Conservation (phyloP, 169 alveolate genomes). For the Cryptosporidium parvum region DNA sequence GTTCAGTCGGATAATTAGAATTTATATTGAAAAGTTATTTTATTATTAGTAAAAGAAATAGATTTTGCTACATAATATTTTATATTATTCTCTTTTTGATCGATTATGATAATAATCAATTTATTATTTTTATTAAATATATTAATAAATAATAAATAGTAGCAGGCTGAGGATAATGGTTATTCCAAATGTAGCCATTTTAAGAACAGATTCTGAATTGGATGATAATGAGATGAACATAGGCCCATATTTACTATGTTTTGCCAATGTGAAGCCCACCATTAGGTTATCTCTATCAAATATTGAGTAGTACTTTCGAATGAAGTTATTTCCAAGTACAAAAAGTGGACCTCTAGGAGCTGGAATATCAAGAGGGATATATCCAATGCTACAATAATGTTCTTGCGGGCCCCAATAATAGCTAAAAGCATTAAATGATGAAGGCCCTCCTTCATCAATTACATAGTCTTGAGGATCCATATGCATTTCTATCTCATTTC, state of each 20-base stretch:
- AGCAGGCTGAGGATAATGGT: background rate
- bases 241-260: conserved; percentile 78
- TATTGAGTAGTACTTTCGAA: conserved; percentile 85
- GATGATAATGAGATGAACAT: conserved; percentile 46
- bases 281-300: conserved; percentile 86
- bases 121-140: background rate
- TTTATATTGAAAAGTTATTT: background rate
- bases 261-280: conserved; percentile 85
- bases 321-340: conserved; percentile 85
- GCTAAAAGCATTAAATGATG: conserved; percentile 61
- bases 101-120: background rate
- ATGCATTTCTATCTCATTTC: conserved; percentile 79
- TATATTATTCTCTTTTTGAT: background rate
- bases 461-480: conserved; percentile 82
- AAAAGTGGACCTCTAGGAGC: conserved; percentile 87
- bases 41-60: background rate
- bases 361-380: conserved; percentile 86
- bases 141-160: background rate
- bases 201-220: background rate
- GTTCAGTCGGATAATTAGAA: conserved; percentile 49
- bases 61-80: background rate
- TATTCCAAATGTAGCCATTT: background rate
- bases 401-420: conserved; percentile 65
- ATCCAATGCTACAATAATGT: conserved; percentile 83
- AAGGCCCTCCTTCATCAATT: conserved; percentile 81